Evolutionary conservation across 805 yeast species (phyloP), one percentile per base, ranked within the genome.

Genomic region (Barnettozyma sp.): DNA sequence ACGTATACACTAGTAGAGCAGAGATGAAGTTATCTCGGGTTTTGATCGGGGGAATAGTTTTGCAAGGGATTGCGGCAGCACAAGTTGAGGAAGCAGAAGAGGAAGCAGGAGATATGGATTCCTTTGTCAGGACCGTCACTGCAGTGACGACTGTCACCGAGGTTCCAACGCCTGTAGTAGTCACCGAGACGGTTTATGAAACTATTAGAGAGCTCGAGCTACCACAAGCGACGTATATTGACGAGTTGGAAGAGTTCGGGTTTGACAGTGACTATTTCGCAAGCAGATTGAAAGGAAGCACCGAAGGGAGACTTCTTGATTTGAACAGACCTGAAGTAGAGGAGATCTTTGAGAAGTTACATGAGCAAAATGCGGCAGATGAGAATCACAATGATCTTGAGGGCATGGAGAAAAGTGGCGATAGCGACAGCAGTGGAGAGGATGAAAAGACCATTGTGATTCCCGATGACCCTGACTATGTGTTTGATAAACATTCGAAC

Each of bases 261-360:
- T 44, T 27, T 29, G 39, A 35, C 33, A 17, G 35, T 10, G 40
- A 33, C 8, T 42, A 42, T 23, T 44, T 44, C 14, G 22, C 35
- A 5, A 34, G 21, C 19, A 31, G 38, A 22, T 23, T 34, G 18
- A 13, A 15, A 12, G 14, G 18, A n/a, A 8, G 19, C 17, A 14
- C 29, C 20, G 6, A n/a, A n/a, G 22, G n/a, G n/a, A n/a, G n/a
- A n/a, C n/a, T n/a, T n/a, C n/a, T 26, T 25, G 32, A 30, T 12
- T 22, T 31, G 25, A 36, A 13, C 26, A 25, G 22, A n/a, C 38
- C 34, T 23, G 34, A 36, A 6, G 23, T 19, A 16, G 35, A 36
- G 15, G 22, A 26, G 5, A 25, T 36, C 14, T 24, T 22, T 26
- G 35, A 31, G n/a, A 30, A 21, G 15, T 9, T 30, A 18, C 24